Base-by-base conservation (phyloP, 257 asterid species). In the Solanum paucissectum region DNA sequence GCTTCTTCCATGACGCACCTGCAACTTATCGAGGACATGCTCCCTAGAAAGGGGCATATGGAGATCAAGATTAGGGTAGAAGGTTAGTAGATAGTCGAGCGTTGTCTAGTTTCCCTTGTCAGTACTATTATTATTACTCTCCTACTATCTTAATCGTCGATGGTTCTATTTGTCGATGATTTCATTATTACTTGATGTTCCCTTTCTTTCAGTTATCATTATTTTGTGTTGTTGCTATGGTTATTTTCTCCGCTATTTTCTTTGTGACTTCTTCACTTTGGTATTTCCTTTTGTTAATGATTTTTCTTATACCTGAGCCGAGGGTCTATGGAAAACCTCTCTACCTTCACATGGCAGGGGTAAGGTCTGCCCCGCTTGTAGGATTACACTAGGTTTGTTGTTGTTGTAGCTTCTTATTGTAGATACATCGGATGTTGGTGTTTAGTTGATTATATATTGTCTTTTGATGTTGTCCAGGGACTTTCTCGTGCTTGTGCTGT, bases 401-500 rank as follows among this genome's bases (percentile, higher is more conserved):
- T 64, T 64, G 72, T n/a, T 64, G 16, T n/a, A 12, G 33, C 33
- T 64, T 64, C 72, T n/a, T 77, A n/a, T 25, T 77, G 36, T 16
- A 9, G 13, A 18, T 82, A 32, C 29, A 5, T 13, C 5, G 21
- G 69, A 49, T 10, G 42, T 25, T n/a, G 71, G 74, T 72, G 64
- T 32, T n/a, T 86, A 37, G 44, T 73, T 77, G 52, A 49, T 33
- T 14, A 29, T 82, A 29, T 82, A 55, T 20, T 3, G 11, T 82
- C 71, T 64, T 49, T 52, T 74, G 29, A 42, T 83, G 84, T 85
- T 83, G 23, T 87, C 87, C 92, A 94, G 95, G 94, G 87, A 40
- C 66, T 66, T 58, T 23, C 20, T 74, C 1, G 83, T 46, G 32
- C 12, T 81, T 85, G 33, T 32, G 29, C 49, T 84, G 86, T 38